Conservation (phyloP, 2,329 filamentous ascomycete genomes). For the Peltaster fructicola region DNA sequence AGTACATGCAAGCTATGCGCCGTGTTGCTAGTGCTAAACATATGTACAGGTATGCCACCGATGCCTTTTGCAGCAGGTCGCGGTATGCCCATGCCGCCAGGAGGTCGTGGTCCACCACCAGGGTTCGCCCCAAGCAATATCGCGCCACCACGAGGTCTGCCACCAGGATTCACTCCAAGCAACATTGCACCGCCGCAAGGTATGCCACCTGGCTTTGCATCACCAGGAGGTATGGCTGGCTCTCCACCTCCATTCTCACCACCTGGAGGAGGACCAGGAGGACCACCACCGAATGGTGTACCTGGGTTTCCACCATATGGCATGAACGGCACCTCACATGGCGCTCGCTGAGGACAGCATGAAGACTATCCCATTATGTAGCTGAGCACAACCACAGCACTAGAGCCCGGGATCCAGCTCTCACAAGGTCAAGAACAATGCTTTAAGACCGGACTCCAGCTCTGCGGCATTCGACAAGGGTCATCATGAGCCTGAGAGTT, state of each 20-base stretch:
- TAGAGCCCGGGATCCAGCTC: too few species aligned
- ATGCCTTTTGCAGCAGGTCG: too few species aligned
- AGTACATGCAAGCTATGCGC: too few species aligned
- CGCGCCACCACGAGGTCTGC: slow-evolving; percentile 3
- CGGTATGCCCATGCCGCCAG: slow-evolving; percentile 3
- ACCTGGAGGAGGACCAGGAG: too few species aligned
- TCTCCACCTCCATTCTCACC: slow-evolving; percentile 11
- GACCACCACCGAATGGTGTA: slow-evolving; percentile 8
- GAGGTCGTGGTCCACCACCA: slow-evolving; percentile 1
- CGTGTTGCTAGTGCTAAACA: too few species aligned
- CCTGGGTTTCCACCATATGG: slow-evolving; percentile 18
- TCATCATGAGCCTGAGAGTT: too few species aligned
- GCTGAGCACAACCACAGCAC: too few species aligned
- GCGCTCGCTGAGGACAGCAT: too few species aligned
- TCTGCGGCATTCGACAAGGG: too few species aligned
- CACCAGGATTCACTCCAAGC: slow-evolving; percentile 3
- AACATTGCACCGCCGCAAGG: slow-evolving; percentile 2
- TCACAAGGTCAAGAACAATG: too few species aligned
- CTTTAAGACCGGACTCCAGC: too few species aligned
- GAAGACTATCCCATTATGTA: too few species aligned
- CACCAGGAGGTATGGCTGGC: slow-evolving; percentile 6
- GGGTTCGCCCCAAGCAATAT: slow-evolving; percentile 3
- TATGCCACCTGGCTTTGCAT: slow-evolving; percentile 2
- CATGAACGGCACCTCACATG: slow-evolving; percentile 7
- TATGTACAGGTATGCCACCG: slow-evolving; percentile 34